Base-by-base conservation (phyloP, 2,329 filamentous ascomycete species). In the Trichoderma sp. region DNA sequence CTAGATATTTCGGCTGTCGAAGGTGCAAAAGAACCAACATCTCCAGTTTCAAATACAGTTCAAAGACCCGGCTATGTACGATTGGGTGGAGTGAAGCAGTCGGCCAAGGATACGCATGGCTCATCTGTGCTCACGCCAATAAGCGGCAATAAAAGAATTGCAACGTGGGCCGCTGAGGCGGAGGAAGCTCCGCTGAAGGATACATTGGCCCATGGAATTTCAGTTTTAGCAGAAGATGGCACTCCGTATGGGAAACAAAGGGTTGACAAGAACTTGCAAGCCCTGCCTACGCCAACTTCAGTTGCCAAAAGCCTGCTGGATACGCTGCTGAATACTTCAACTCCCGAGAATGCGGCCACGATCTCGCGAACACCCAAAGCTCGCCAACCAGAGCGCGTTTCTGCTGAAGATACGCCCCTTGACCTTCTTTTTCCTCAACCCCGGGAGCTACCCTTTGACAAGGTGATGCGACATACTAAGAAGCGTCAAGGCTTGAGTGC, bases 201-300 rank as follows among this genome's bases (percentile, higher is more conserved):
- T 68, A 76, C 76, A 15, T 70, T 82, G 9, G 77, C 75, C 9
- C 77, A 78, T n/a, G 81, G 81, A 7, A 82, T 88, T 73, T 80
- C 81, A 30, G 77, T 76, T 7, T 74, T 88, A 39, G 82, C 86
- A 2, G 87, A 89, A 72, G 86, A 88, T 74, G 85, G 85, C 1
- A 82, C 71, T 73, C 76, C 58, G 74, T 78, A 81, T 50, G 74
- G 73, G 39, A 73, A 74, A 32, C 73, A 70, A 26, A 57, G 68
- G 15, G 28, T 13, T 8, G 74, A 68, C n/a, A 73, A 53, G 20
- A 70, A 66, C 12, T n/a, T 28, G 15, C 43, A 58, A 28, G 30
- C 28, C n/a, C 26, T 73, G 26, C 72, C 68, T 34, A 65, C 71
- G 5, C 67, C 65, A 9, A 68, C 20, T 20, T 20, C 36, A 13